These are phyloP conservation scores for Apostasia shenzhenica DNA, from an alignment of 106 monocot genomes.

Conservation along the genomic window DNA sequence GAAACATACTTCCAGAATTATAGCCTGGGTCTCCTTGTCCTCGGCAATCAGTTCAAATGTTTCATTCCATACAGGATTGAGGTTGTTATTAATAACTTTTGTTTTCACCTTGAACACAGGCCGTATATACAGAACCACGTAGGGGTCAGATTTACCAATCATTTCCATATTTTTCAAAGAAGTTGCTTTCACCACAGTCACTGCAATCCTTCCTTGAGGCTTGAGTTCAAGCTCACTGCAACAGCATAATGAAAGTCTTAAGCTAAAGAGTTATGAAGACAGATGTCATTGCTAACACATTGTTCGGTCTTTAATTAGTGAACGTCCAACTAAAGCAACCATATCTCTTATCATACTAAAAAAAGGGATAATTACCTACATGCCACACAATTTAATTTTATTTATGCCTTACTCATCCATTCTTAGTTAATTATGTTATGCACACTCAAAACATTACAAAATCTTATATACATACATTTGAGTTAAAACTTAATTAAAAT, in stretches of 20 bases:
- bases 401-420: too few species aligned
- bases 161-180: conserved; percentile 73
- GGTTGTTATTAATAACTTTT: conserved; percentile 58
- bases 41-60: conserved; percentile 70
- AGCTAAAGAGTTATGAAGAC: background rate
- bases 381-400: too few species aligned
- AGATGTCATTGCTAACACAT: too few species aligned
- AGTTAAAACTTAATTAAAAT: too few species aligned
- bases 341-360: too few species aligned
- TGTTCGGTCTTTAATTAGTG: too few species aligned
- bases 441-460: too few species aligned
- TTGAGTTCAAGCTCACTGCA: conserved; percentile 86
- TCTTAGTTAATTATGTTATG: too few species aligned
- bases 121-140: conserved; percentile 60
- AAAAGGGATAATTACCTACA: too few species aligned
- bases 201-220: conserved; percentile 64
- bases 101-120: conserved; percentile 79
- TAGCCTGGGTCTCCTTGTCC: conserved; percentile 78
- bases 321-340: too few species aligned
- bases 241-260: background rate
- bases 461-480: too few species aligned
- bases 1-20: conserved; percentile 51
- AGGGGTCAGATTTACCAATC: conserved; percentile 93
- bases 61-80: conserved; percentile 83
- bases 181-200: conserved; percentile 64